Evolutionary conservation across 345 rosid species (phyloP).

Genomic region (Heritiera littoralis): DNA sequence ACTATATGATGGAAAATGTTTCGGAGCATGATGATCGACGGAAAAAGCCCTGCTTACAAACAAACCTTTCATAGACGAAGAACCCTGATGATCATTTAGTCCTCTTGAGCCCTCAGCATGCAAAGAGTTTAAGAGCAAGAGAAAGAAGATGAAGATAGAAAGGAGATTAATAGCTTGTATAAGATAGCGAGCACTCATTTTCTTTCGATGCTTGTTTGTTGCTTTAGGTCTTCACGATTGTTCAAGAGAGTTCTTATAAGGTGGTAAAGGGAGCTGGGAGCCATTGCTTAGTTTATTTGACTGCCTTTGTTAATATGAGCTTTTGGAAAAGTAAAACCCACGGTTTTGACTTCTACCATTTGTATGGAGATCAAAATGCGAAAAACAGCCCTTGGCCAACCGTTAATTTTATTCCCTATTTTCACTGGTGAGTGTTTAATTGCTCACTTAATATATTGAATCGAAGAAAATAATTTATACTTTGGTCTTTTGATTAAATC

Average conservation of each 20-base stretch:
- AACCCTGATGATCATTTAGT: not conserved
- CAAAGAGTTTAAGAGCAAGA: not conserved
- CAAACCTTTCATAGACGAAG: not conserved
- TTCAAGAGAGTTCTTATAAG: too few species aligned
- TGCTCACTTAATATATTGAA: not conserved
- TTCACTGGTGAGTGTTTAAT: not conserved
- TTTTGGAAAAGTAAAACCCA: not conserved
- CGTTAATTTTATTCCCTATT: too few species aligned
- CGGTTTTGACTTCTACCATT: not conserved
- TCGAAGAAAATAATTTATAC: not conserved
- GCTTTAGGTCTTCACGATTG: not conserved
- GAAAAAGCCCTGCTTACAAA: slow-evolving; percentile 12
- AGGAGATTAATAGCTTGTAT: slow-evolving; percentile 8
- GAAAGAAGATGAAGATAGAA: not conserved
- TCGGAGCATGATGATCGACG: not conserved
- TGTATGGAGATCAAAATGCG: not conserved
- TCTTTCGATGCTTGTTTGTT: not conserved
- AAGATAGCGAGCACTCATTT: not conserved
- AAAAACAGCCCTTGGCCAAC: too few species aligned
- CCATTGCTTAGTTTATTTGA: not conserved
- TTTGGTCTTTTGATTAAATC: not conserved
- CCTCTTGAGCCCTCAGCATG: slow-evolving; percentile 12
- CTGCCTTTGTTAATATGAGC: not conserved
- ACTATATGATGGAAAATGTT: too few species aligned
- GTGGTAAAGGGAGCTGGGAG: not conserved